phyloP scores from a whole-genome alignment of 2,329 filamentous ascomycete species.

The Aspergillus quadricinctus region DNA sequence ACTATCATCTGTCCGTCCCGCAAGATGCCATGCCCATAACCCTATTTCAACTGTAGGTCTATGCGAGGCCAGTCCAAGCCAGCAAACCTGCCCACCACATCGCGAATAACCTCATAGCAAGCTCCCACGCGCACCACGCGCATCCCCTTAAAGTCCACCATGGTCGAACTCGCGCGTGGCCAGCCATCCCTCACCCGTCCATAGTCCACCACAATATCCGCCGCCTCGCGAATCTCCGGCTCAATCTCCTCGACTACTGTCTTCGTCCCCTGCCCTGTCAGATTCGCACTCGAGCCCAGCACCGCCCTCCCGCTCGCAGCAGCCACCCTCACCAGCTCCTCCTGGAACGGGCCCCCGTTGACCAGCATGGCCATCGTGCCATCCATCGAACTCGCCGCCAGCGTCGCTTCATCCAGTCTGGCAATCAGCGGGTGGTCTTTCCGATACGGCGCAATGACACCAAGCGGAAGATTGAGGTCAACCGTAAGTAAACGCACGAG shows the following conservation, averaged over 20 bases:
- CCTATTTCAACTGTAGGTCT: too few relatives aligned
- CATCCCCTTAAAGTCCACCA: conserved; percentile 24
- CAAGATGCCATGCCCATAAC: too few relatives aligned
- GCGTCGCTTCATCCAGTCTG: conserved; percentile 11
- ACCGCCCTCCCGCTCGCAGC: conserved; percentile 17
- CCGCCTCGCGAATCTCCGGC: conserved; percentile 21
- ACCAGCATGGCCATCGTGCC: conserved; percentile 27
- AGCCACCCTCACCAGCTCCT: conserved; percentile 22
- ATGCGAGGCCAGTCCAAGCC: too few relatives aligned
- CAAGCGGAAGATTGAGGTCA: conserved; percentile 24
- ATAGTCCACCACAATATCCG: conserved; percentile 31
- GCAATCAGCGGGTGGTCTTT: conserved; percentile 20
- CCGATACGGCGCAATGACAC: conserved; percentile 20
- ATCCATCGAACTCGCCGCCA: conserved; percentile 14
- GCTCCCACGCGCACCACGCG: conserved; percentile 25
- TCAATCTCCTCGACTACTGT: conserved; percentile 26
- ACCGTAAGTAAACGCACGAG: conserved; percentile 20
- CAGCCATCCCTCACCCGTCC: conserved; percentile 22
- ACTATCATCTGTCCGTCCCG: too few relatives aligned
- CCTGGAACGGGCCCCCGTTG: conserved; percentile 23
- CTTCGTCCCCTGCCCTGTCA: conserved; percentile 28
- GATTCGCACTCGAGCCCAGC: conserved; percentile 29
- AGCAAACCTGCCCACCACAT: conserved; percentile 19
- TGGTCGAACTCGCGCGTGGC: conserved; percentile 24
- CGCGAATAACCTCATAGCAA: conserved; percentile 26